Conservation (phyloP, 2,329 filamentous ascomycete species). For the Talaromyces islandicus region DNA sequence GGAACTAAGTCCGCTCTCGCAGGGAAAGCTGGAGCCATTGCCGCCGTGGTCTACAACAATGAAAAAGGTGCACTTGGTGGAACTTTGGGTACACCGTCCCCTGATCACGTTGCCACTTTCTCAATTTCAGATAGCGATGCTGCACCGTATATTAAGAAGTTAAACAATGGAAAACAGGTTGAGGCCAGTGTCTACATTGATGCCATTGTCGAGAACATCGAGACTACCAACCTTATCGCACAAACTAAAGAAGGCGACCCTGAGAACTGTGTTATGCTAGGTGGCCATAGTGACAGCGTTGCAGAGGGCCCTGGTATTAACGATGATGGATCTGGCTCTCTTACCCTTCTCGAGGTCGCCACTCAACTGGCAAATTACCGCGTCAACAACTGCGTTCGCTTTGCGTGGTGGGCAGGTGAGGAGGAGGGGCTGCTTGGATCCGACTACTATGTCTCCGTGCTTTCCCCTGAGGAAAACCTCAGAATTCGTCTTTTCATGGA, state of each 20-base stretch:
- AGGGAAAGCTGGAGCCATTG: slow-evolving; percentile 62
- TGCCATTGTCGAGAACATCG: slow-evolving; percentile 41
- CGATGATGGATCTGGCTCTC: slow-evolving; percentile 66
- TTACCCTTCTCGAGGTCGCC: slow-evolving; percentile 55
- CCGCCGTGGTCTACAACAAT: slow-evolving; percentile 70
- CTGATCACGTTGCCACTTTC: slow-evolving; percentile 55
- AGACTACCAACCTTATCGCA: slow-evolving; percentile 55
- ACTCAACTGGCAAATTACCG: slow-evolving; percentile 63
- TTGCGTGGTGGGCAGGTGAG: slow-evolving; percentile 60
- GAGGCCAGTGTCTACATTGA: slow-evolving; percentile 36
- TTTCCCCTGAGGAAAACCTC: slow-evolving; percentile 45
- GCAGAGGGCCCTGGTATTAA: slow-evolving; percentile 65
- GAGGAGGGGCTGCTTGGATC: slow-evolving; percentile 59
- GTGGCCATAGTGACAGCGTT: slow-evolving; percentile 58
- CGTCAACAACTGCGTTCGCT: slow-evolving; percentile 64
- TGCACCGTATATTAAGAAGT: slow-evolving; percentile 47
- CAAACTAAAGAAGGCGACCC: slow-evolving; percentile 54
- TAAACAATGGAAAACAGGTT: slow-evolving; percentile 41
- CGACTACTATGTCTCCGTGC: slow-evolving; percentile 49
- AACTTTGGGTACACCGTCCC: slow-evolving; percentile 57
- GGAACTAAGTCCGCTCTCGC: slow-evolving; percentile 64
- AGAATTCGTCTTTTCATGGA: slow-evolving; percentile 64
- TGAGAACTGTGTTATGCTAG: slow-evolving; percentile 53
- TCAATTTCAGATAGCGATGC: slow-evolving; percentile 59
- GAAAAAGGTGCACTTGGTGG: slow-evolving; percentile 58